Evolutionary conservation across 2,329 filamentous ascomycete genomes (phyloP).

Genomic region (Alternaria burnsii): DNA sequence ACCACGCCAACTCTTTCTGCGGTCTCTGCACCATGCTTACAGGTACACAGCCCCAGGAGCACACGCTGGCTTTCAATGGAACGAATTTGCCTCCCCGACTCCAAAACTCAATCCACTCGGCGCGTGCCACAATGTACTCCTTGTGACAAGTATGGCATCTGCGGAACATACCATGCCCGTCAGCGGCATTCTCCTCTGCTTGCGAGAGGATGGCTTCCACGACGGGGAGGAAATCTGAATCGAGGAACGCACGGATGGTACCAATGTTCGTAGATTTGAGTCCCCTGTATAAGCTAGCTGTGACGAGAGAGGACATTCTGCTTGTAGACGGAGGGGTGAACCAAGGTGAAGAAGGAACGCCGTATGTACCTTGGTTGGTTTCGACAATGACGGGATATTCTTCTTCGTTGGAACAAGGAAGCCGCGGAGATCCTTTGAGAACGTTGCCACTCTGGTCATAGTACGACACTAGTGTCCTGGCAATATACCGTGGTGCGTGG

Average conservation of each 20-base stretch:
- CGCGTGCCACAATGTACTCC: conserved; percentile 38
- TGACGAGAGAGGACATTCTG: conserved; percentile 25
- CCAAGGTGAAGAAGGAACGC: conserved; percentile 23
- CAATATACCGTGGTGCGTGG: conserved; percentile 23
- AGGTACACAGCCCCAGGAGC: conserved; percentile 46
- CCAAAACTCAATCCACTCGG: conserved; percentile 48
- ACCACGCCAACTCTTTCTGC: conserved; percentile 11
- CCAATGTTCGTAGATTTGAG: conserved; percentile 11
- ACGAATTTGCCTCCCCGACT: conserved; percentile 15
- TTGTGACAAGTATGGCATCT: conserved; percentile 39
- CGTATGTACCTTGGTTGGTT: conserved; percentile 27
- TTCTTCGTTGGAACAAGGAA: conserved; percentile 12
- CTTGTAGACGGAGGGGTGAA: conserved; percentile 25
- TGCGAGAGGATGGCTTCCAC: conserved; percentile 23
- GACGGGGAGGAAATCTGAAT: not conserved
- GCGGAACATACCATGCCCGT: conserved; percentile 30
- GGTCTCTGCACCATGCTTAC: conserved; percentile 25
- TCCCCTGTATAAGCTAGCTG: conserved; percentile 22
- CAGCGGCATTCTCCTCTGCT: conserved; percentile 22
- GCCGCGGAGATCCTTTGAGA: conserved; percentile 21
- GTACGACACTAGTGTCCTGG: conserved; percentile 31
- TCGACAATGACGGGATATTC: conserved; percentile 28
- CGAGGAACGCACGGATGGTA: not conserved
- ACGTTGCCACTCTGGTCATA: conserved; percentile 30
- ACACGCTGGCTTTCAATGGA: conserved; percentile 39